A percentile compares a stretch with the other conserved stretches of the same genome.
phyloP scores from a whole-genome alignment of 768 basidiomycete genomes.

The Amanita jacksonii region DNA sequence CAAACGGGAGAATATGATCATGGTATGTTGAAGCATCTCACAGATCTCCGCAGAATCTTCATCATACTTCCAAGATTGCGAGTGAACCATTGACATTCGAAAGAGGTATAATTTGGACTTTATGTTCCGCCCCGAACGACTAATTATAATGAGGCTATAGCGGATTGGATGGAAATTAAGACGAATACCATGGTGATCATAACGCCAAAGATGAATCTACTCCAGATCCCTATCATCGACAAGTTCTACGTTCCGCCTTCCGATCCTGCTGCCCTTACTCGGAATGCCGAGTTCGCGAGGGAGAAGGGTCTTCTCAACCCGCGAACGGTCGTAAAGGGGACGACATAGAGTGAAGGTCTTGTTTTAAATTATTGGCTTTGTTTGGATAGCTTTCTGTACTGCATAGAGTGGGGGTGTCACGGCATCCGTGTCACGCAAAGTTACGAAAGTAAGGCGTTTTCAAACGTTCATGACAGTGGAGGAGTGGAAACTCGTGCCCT shows the following conservation, averaged over 20 bases:
- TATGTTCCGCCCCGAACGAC: constrained; percentile 3
- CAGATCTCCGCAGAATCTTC: background rate
- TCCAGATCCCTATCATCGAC: constrained; percentile 92
- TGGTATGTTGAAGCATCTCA: constrained; percentile 36
- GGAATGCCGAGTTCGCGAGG: constrained; percentile 77
- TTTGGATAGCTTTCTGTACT: too few relatives aligned
- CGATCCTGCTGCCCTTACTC: constrained; percentile 58
- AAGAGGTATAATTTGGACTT: constrained; percentile 42
- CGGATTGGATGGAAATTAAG: constrained; percentile 99
- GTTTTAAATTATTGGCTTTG: too few relatives aligned
- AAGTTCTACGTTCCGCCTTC: constrained; percentile 86
- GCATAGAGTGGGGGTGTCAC: too few relatives aligned
- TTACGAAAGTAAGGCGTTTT: background rate
- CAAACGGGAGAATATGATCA: constrained; percentile 93
- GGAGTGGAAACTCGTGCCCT: constrained; percentile 7
- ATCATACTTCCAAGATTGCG: constrained; percentile 45
- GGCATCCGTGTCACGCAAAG: constrained; percentile 2
- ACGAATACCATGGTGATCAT: constrained; percentile 94
- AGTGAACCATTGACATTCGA: constrained; percentile 97
- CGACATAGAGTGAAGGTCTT: too few relatives aligned
- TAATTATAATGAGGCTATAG: constrained; percentile 23
- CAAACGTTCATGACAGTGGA: constrained; percentile 7
- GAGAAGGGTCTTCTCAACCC: constrained; percentile 78
- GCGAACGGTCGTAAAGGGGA: constrained; percentile 27
- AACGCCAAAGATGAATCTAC: constrained; percentile 90